These are phyloP conservation scores for Hibiscus mutabilis DNA, from an alignment of 345 rosid genomes.

Conservation along the genomic window DNA sequence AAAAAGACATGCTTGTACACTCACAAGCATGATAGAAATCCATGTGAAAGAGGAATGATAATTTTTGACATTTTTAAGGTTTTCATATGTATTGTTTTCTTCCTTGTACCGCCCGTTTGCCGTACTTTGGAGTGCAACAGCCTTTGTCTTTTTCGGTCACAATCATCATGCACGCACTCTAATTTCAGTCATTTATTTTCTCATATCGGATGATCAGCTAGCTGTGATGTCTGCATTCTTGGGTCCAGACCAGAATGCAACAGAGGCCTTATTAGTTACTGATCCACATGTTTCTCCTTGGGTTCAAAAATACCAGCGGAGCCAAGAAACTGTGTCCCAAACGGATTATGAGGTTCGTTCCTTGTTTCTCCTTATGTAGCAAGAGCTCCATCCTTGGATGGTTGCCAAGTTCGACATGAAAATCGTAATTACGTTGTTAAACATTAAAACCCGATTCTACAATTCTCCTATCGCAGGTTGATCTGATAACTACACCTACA, in stretches of 20 bases:
- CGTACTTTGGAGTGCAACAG: neutral
- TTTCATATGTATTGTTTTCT: neutral
- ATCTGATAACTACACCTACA: slow-evolving; percentile 78
- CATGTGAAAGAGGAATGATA: no score
- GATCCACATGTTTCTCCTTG: slow-evolving; percentile 74
- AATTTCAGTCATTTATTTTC: no score
- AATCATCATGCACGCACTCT: no score
- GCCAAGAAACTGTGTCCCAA: slow-evolving; percentile 89
- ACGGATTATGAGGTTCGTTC: slow-evolving; percentile 81
- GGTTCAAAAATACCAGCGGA: slow-evolving; percentile 82
- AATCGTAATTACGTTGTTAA: neutral
- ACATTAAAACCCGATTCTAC: neutral
- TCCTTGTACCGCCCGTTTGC: neutral
- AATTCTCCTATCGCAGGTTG: slow-evolving; percentile 47
- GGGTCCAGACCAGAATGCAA: slow-evolving; percentile 85
- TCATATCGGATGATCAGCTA: slow-evolving; percentile 30
- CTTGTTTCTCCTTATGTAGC: neutral
- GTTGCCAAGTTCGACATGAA: neutral
- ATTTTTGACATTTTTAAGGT: neutral
- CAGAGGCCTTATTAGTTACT: slow-evolving; percentile 53
- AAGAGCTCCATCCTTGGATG: neutral
- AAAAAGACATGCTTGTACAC: neutral
- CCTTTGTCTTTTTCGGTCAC: neutral
- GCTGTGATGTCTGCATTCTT: slow-evolving; percentile 95
- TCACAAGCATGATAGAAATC: no score